phyloP scores from a whole-genome alignment of 768 basidiomycete genomes.

The Russula griseocarnosa region DNA sequence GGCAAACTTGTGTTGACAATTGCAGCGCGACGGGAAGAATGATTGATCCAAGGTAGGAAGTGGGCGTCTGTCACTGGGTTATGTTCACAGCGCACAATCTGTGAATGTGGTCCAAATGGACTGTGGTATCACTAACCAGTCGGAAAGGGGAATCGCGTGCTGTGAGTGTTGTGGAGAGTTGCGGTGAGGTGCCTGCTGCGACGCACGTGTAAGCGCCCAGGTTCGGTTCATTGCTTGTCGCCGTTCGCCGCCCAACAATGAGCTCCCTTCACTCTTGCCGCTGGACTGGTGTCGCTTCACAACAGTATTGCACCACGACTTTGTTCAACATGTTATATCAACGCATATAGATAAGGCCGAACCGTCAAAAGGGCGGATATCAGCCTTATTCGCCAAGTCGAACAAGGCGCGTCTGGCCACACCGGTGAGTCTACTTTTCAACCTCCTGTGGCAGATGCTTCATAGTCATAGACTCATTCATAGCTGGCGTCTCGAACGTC shows the following conservation, averaged over 20 bases:
- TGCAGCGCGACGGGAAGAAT: neutral
- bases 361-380: slow-evolving; percentile 20
- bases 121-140: neutral
- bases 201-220: neutral
- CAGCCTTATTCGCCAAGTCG: slow-evolving; percentile 17
- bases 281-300: slow-evolving; percentile 27
- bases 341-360: slow-evolving; percentile 20
- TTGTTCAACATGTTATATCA: slow-evolving; percentile 22
- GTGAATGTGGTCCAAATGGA: neutral
- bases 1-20: too few relatives aligned
- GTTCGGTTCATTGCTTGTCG: too few relatives aligned
- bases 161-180: neutral
- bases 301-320: neutral
- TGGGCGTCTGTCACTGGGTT: slow-evolving; percentile 9
- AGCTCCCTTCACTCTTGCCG: slow-evolving; percentile 23
- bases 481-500: neutral
- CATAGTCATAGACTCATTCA: neutral
- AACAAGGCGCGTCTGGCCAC: slow-evolving; percentile 10
- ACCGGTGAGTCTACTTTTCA: neutral
- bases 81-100: neutral
- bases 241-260: neutral
- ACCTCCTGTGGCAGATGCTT: neutral
- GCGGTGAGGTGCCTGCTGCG: neutral
- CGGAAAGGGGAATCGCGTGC: neutral
- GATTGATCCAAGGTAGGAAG: neutral